Percentiles rank a stretch among this genome's conserved stretches.
phyloP scores from a whole-genome alignment of 2,329 filamentous ascomycete genomes.

The Fusarium sp. region DNA sequence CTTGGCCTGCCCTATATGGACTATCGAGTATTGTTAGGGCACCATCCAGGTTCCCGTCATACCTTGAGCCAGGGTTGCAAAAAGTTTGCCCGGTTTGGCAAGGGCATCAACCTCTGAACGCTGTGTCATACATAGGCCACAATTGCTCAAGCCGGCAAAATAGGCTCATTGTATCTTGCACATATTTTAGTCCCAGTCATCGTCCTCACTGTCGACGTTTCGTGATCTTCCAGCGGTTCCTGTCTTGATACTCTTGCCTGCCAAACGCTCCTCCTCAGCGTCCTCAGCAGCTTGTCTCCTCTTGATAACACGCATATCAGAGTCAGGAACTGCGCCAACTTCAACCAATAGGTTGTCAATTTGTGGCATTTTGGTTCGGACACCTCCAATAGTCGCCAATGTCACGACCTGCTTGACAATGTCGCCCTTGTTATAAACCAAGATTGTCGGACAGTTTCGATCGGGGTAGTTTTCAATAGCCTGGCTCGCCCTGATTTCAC shows the following conservation, averaged over 20 bases:
- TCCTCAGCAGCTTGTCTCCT: slow-evolving; percentile 73
- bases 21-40: neutral
- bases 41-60: neutral
- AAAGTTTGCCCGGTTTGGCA: neutral
- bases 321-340: slow-evolving; percentile 82
- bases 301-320: slow-evolving; percentile 83
- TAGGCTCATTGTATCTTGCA: neutral
- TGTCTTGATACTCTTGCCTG: slow-evolving; percentile 65
- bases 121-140: neutral
- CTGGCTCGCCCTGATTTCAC: slow-evolving; percentile 91
- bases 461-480: slow-evolving; percentile 98
- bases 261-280: slow-evolving; percentile 70
- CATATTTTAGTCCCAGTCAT: slow-evolving; percentile 72
- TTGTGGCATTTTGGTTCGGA: slow-evolving; percentile 78
- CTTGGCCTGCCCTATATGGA: neutral
- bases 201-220: slow-evolving; percentile 67
- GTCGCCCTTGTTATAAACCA: slow-evolving; percentile 93
- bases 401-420: slow-evolving; percentile 96
- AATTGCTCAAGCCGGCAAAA: neutral
- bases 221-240: slow-evolving; percentile 64
- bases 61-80: neutral
- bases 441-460: slow-evolving; percentile 91
- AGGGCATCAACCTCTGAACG: neutral
- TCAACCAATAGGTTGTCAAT: slow-evolving; percentile 87
- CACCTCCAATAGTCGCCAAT: slow-evolving; percentile 82